Conservation (phyloP, 2,329 filamentous ascomycete genomes). For the Beauveria rudraprayagi region DNA sequence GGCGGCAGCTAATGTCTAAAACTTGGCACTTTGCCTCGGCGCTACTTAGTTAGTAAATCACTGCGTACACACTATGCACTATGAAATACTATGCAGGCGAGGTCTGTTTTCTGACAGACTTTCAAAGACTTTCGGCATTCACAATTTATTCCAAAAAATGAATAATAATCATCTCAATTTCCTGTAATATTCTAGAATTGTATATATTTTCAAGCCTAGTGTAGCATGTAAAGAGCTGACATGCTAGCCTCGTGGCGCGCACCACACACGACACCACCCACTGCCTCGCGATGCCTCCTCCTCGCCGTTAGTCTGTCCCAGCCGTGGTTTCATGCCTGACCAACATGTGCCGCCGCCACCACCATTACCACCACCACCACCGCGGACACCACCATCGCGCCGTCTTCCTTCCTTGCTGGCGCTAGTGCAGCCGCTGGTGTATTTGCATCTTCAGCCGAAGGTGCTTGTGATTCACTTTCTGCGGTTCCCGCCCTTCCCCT, state of each 20-base stretch:
- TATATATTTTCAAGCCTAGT: too few species aligned
- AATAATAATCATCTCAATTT: too few species aligned
- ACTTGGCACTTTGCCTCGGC: not conserved
- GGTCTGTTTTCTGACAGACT: not conserved
- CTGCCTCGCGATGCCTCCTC: not conserved
- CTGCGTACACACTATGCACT: too few species aligned
- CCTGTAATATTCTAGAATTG: too few species aligned
- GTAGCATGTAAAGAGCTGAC: not conserved
- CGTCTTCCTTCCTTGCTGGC: not conserved
- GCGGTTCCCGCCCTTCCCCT: not conserved
- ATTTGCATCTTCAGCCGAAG: not conserved
- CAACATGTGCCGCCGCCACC: constrained; percentile 3
- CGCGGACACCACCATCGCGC: not conserved
- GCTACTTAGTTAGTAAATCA: too few species aligned
- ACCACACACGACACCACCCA: not conserved
- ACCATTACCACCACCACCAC: not conserved
- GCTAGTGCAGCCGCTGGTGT: constrained; percentile 6
- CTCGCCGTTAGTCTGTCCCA: not conserved
- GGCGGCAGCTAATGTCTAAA: not conserved
- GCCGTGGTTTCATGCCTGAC: not conserved
- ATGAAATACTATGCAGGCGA: not conserved
- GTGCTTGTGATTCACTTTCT: not conserved
- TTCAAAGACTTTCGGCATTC: too few species aligned
- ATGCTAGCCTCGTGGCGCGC: not conserved
- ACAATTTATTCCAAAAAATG: too few species aligned